A percentile compares a stretch with the other conserved stretches of the same genome.
phyloP scores from a whole-genome alignment of 1,139 yeast genomes.

The Lodderomyces theae region DNA sequence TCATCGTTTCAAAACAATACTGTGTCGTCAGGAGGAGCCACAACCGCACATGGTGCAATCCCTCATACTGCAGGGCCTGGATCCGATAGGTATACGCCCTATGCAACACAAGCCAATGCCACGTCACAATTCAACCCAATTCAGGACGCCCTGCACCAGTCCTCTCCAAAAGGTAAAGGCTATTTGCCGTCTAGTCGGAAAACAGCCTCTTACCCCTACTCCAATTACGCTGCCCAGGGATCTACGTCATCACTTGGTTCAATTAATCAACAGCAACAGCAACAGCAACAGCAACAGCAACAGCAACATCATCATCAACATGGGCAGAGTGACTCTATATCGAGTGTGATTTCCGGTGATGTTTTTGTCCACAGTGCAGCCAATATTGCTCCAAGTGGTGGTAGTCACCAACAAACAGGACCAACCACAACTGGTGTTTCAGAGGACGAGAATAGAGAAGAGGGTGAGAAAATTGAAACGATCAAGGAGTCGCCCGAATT shows the following conservation, averaged over 20 bases:
- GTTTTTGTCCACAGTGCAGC: slow-evolving; percentile 13
- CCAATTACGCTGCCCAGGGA: slow-evolving; percentile 8
- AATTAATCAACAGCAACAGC: slow-evolving; percentile 3
- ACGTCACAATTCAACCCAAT: neutral
- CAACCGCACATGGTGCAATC: neutral
- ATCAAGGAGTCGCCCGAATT: slow-evolving; percentile 18
- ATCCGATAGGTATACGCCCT: neutral
- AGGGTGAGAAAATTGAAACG: slow-evolving; percentile 24
- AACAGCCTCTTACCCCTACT: slow-evolving; percentile 9
- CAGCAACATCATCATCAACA: neutral
- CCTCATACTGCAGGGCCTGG: slow-evolving; percentile 2
- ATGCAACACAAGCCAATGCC: neutral
- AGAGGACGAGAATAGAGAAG: slow-evolving; percentile 11
- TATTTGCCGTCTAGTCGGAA: slow-evolving; percentile 10
- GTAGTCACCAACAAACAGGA: neutral
- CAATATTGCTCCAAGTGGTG: neutral
- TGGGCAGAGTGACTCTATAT: slow-evolving; percentile 24
- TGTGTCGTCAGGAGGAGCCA: slow-evolving; percentile 12
- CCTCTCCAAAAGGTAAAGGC: slow-evolving; percentile 2
- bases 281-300: slow-evolving; percentile 3
- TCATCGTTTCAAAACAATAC: slow-evolving; percentile 11
- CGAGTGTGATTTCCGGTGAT: slow-evolving; percentile 25
- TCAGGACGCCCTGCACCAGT: neutral
- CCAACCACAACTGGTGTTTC: slow-evolving; percentile 3
- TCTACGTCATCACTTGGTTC: slow-evolving; percentile 15